A percentile compares a stretch with the other conserved stretches of the same genome.
Evolutionary conservation across 2,329 filamentous ascomycete genomes (phyloP).

Genomic region (Aspergillus transmontanensis): DNA sequence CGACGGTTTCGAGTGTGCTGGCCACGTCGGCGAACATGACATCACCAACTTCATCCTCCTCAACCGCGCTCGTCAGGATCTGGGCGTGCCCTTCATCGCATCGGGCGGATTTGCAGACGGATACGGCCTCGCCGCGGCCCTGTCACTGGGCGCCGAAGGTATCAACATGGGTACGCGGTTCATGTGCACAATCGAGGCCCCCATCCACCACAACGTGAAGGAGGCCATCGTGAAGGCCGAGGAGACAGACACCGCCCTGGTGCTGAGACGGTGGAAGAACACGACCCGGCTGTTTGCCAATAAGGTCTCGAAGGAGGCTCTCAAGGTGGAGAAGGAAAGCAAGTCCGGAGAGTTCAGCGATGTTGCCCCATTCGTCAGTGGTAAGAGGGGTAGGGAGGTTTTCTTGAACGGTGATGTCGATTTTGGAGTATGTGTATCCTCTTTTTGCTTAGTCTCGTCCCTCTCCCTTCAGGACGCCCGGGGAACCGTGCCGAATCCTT

Average conservation of each 20-base stretch:
- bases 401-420: slow-evolving; percentile 91
- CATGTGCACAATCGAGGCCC: slow-evolving; percentile 93
- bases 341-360: slow-evolving; percentile 85
- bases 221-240: slow-evolving; percentile 83
- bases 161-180: slow-evolving; percentile 99
- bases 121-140: slow-evolving; percentile 84
- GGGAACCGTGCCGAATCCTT: slow-evolving; percentile 10
- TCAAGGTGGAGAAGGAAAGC: slow-evolving; percentile 82
- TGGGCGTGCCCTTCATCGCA: slow-evolving; percentile 89
- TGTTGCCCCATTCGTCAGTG: slow-evolving; percentile 83
- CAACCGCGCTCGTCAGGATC: slow-evolving; percentile 77
- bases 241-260: slow-evolving; percentile 87
- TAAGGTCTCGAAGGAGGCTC: slow-evolving; percentile 78
- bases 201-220: slow-evolving; percentile 93
- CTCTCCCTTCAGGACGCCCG: slow-evolving; percentile 11
- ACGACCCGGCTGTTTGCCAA: slow-evolving; percentile 88
- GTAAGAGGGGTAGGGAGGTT: slow-evolving; percentile 86
- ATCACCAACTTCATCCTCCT: slow-evolving; percentile 67
- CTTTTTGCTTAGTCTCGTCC: not conserved
- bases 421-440: slow-evolving; percentile 70
- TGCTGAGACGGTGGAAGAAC: slow-evolving; percentile 90
- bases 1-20: slow-evolving; percentile 96
- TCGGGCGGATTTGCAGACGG: slow-evolving; percentile 96
- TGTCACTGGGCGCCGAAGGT: slow-evolving; percentile 86
- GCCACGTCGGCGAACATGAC: slow-evolving; percentile 58